A percentile compares a stretch with the other conserved stretches of the same genome.
Conservation (phyloP, 2,329 filamentous ascomycete species). For the Alternaria burnsii region DNA sequence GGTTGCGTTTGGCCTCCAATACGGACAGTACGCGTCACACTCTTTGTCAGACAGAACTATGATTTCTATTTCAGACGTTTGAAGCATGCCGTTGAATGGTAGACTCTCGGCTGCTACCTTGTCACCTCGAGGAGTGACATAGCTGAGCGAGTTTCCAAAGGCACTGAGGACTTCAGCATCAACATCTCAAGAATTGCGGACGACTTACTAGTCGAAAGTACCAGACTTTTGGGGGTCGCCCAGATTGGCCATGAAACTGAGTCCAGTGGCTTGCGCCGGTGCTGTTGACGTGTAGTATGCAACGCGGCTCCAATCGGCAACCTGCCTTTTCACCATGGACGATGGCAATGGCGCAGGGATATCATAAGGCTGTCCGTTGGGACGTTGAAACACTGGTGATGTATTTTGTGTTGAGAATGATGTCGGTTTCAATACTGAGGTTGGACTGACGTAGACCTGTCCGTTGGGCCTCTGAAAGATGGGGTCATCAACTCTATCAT, state of each 20-base stretch:
- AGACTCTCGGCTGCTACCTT: conserved; percentile 58
- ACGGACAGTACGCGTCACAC: conserved; percentile 61
- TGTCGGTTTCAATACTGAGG: neutral
- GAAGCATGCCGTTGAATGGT: conserved; percentile 58
- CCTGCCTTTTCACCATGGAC: conserved; percentile 5
- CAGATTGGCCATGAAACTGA: conserved; percentile 67
- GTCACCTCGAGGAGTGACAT: conserved; percentile 59
- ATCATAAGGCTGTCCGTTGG: neutral
- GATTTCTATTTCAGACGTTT: conserved; percentile 47
- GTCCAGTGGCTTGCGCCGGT: conserved; percentile 56
- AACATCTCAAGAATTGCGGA: neutral
- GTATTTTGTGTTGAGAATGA: neutral
- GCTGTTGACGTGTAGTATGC: conserved; percentile 58
- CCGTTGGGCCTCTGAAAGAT: conserved; percentile 5
- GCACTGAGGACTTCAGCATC: conserved; percentile 37
- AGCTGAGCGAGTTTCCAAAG: conserved; percentile 67
- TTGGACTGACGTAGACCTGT: neutral
- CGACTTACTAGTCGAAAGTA: conserved; percentile 59
- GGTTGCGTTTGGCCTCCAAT: conserved; percentile 58
- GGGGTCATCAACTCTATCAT: neutral
- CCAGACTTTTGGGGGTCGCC: conserved; percentile 64
- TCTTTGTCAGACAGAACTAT: conserved; percentile 46
- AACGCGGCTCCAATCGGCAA: conserved; percentile 54
- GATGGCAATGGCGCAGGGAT: neutral
- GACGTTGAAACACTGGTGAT: neutral